A percentile compares a stretch with the other conserved stretches of the same genome.
Conservation (phyloP, 1,139 yeast genomes). For the Debaryomyces fabryi region DNA sequence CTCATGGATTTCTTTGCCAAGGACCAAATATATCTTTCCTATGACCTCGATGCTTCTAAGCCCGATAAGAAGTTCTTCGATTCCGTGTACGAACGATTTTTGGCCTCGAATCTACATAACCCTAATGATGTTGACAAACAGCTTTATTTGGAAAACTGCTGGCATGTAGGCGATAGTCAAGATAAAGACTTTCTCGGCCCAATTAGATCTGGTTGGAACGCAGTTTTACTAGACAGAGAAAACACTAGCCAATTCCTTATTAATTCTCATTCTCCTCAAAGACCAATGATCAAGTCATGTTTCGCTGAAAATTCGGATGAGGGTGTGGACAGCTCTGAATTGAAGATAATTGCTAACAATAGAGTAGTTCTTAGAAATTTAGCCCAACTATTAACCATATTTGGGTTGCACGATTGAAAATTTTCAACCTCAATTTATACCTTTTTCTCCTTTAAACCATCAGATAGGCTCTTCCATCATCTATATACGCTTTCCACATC, state of each 20-base stretch:
- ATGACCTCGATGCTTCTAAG: conserved; percentile 55
- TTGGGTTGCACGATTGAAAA: neutral
- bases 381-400: conserved; percentile 21
- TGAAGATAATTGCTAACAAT: conserved; percentile 37
- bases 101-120: neutral
- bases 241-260: conserved; percentile 26
- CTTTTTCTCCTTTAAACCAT: neutral
- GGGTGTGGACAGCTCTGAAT: conserved; percentile 10
- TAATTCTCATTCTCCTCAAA: neutral
- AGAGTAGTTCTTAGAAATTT: conserved; percentile 36
- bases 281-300: neutral
- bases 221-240: conserved; percentile 53
- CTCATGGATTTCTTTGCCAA: conserved; percentile 40
- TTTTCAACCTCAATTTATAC: neutral
- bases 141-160: conserved; percentile 32
- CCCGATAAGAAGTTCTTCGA: conserved; percentile 55
- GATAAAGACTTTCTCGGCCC: conserved; percentile 57
- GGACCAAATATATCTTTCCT: conserved; percentile 50
- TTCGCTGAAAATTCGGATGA: conserved; percentile 4
- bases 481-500: neutral
- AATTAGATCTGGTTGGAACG: conserved; percentile 61
- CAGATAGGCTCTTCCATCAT: neutral
- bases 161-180: conserved; percentile 72
- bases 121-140: conserved; percentile 11
- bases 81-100: conserved; percentile 25